Base-by-base conservation (phyloP, 345 rosid species). In the Sisymbrium irio region DNA sequence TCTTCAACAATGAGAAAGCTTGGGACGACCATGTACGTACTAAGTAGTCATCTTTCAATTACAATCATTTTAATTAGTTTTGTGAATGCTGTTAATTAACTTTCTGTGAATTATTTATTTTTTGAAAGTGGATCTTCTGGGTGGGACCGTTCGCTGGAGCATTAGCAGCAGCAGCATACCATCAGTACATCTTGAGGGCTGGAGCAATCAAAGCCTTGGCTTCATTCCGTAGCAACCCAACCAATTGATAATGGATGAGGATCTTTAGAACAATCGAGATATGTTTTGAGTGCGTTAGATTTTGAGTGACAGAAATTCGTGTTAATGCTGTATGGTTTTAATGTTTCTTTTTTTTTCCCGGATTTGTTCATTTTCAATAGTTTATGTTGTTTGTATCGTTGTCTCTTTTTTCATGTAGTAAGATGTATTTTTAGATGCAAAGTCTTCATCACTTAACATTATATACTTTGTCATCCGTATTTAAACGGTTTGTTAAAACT, bases 81-180 rank as follows among this genome's bases (percentile, higher is more conserved):
- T 61, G 55, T 36, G 50, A 55, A 41, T 56, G 25, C 2, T 7
- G 25, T 4, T 7, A 40, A 35, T 7, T 4, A 49, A 28, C 11
- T 55, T 35, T 44, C 40, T 11, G 54, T 62, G 28, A n/a, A 45
- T 20, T 15, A 13, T 36, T 8, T 57, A 4, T 35, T 22, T 13
- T 33, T n/a, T 35, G 46, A 22, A 55, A 82, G 81, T 79, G 82
- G 82, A 72, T 82, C 7, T 82, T 82, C 30, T 76, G 81, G 82
- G 80, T 73, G 33, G 85, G 82, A 18, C 85, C 82, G 3, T 79
- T 79, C 51, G 39, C 72, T 8, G 82, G 85, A 37, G 82, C 80
- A 6, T 13, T 65, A 10, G 67, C 67, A 5, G 82, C 85, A 37
- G 80, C 81, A 36, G 61, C 35, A 33, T 82, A 76, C 32, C 81